Evolutionary conservation across 768 basidiomycete genomes (phyloP).

Genomic region (Tephrocybe sp.): DNA sequence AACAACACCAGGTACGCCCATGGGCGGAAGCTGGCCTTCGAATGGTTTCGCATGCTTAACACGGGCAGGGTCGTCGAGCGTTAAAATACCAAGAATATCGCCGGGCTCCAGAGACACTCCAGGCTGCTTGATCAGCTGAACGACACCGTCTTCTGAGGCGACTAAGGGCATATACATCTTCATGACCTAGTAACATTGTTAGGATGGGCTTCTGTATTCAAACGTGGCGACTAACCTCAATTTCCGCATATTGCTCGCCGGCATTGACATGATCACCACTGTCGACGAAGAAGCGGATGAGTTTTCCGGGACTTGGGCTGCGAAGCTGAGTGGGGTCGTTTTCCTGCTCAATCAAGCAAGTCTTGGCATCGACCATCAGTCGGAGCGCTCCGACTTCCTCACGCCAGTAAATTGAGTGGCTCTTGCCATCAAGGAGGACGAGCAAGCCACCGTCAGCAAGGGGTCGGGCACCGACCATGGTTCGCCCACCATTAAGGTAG

Average conservation of each 20-base stretch:
- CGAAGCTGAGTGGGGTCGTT: conserved; percentile 98
- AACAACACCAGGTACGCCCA: conserved; percentile 83
- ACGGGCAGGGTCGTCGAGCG: conserved; percentile 92
- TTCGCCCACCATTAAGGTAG: conserved; percentile 93
- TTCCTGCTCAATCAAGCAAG: conserved; percentile 98
- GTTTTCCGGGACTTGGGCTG: conserved; percentile 95
- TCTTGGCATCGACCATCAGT: conserved; percentile 95
- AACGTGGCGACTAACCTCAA: conserved; percentile 64
- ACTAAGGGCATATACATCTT: conserved; percentile 99
- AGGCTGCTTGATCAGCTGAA: conserved; percentile 97
- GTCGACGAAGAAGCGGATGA: conserved; percentile 92
- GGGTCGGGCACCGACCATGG: conserved; percentile 87
- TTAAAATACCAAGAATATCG: conserved; percentile 95
- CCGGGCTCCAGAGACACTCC: conserved; percentile 96
- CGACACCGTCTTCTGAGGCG: conserved; percentile 89
- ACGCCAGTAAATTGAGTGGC: conserved; percentile 97
- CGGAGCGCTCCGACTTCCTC: conserved; percentile 95
- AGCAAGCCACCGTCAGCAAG: conserved; percentile 95
- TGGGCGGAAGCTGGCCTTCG: conserved; percentile 86
- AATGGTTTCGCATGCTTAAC: conserved; percentile 99
- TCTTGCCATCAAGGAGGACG: conserved; percentile 87
- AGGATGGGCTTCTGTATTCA: not conserved
- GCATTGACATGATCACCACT: conserved; percentile 97
- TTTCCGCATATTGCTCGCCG: conserved; percentile 97
- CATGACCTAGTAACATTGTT: conserved; percentile 64